Percentiles rank a stretch among this genome's conserved stretches.
phyloP scores from a whole-genome alignment of 2,329 filamentous ascomycete species.

The Aspergillus ruber region DNA sequence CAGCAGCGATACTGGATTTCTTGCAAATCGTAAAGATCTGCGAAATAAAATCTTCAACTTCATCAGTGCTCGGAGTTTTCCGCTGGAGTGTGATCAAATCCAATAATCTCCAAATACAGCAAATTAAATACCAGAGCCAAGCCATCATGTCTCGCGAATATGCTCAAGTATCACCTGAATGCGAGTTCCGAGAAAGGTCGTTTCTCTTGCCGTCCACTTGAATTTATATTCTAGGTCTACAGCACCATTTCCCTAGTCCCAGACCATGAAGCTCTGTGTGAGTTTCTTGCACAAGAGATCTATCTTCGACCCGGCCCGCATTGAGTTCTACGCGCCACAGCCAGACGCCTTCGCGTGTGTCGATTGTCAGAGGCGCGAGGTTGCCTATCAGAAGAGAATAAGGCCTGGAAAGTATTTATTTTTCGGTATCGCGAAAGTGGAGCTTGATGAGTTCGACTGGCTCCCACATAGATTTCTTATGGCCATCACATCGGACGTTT shows the following conservation, averaged over 20 bases:
- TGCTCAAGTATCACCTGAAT: not conserved
- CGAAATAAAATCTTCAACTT: constrained; percentile 30
- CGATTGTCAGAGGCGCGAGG: constrained; percentile 10
- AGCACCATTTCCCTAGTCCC: constrained; percentile 6
- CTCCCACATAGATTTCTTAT: not conserved
- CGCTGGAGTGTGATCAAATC: constrained; percentile 39
- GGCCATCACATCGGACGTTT: not conserved
- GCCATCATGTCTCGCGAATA: not conserved
- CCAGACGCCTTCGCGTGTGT: constrained; percentile 7
- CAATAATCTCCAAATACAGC: not conserved
- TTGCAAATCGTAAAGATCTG: constrained; percentile 35
- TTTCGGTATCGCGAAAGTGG: constrained; percentile 3
- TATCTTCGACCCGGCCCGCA: not conserved
- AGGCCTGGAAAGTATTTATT: constrained; percentile 1
- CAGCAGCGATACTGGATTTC: constrained; percentile 34
- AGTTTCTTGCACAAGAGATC: constrained; percentile 1
- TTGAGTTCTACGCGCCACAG: constrained; percentile 9
- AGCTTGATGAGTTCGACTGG: constrained; percentile 2
- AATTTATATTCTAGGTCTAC: constrained; percentile 5
- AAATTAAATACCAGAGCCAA: not conserved
- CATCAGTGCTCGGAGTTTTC: constrained; percentile 27
- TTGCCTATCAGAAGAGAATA: constrained; percentile 4
- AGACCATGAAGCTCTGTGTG: constrained; percentile 1
- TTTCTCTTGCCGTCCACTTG: not conserved
- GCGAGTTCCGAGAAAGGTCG: not conserved